A percentile compares a stretch with the other conserved stretches of the same genome.
Conservation (phyloP, 441 rosid genomes). For the Croton laevigatus region DNA sequence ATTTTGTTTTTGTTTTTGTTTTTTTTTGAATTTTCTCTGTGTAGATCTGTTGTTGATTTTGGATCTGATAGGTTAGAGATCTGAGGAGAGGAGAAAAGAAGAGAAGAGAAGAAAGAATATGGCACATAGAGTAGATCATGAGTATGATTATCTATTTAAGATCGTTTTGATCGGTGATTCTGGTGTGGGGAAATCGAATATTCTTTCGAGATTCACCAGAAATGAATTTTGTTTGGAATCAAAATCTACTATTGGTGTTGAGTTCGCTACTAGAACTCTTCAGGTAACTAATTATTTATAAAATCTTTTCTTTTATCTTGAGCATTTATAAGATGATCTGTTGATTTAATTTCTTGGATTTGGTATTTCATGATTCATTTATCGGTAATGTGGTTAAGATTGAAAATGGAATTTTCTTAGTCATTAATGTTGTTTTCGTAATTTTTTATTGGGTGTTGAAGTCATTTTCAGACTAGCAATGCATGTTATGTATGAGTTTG, state of each 20-base stretch:
- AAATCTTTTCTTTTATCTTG: neutral
- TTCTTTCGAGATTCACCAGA: slow-evolving; percentile 83
- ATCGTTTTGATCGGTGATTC: slow-evolving; percentile 96
- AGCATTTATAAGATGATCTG: neutral
- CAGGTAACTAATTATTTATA: slow-evolving; percentile 39
- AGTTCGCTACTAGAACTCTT: slow-evolving; percentile 89
- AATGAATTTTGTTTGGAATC: slow-evolving; percentile 94
- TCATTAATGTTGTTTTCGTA: neutral
- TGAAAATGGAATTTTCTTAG: neutral
- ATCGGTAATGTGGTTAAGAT: neutral
- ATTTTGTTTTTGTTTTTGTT: neutral
- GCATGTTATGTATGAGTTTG: too few relatives aligned
- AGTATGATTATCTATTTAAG: slow-evolving; percentile 93
- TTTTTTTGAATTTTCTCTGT: neutral
- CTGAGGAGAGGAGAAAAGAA: slow-evolving; percentile 6
- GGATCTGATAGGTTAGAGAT: slow-evolving; percentile 22
- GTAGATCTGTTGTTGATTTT: slow-evolving; percentile 3
- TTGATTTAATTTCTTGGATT: neutral
- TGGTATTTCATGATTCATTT: neutral
- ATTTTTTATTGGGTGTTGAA: neutral
- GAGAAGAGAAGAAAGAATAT: slow-evolving; percentile 17
- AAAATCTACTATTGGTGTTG: slow-evolving; percentile 94
- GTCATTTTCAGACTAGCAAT: neutral
- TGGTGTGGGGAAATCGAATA: slow-evolving; percentile 96
- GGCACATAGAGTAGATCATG: slow-evolving; percentile 83